Evolutionary conservation across 1,284 basidiomycete species (phyloP).

Genomic region (Sutorius eximius): DNA sequence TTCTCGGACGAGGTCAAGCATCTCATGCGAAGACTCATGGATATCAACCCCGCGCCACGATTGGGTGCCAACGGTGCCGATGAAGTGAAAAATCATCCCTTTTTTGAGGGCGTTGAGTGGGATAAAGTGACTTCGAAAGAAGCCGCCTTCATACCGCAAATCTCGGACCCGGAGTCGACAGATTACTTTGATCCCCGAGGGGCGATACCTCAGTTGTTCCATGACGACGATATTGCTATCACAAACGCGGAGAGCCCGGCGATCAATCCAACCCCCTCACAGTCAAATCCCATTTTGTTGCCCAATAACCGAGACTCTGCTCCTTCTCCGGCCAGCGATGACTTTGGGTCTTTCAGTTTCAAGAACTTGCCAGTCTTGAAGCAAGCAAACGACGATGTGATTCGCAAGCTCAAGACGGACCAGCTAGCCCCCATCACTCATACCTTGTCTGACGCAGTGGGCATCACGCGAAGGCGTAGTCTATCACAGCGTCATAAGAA

Average conservation of each 20-base stretch:
- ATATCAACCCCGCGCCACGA: constrained; percentile 76
- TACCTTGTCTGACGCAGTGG: constrained; percentile 64
- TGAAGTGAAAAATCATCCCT: constrained; percentile 92
- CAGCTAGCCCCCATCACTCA: constrained; percentile 73
- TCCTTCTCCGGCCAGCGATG: constrained; percentile 64
- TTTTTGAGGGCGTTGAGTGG: constrained; percentile 93
- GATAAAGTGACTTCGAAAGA: constrained; percentile 84
- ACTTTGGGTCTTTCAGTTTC: constrained; percentile 98
- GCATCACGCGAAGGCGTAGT: constrained; percentile 63
- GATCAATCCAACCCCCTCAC: constrained; percentile 40
- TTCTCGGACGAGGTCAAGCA: constrained; percentile 86
- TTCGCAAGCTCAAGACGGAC: constrained; percentile 89
- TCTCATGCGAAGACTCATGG: constrained; percentile 89
- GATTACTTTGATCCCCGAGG: constrained; percentile 99
- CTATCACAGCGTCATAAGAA: constrained; percentile 74
- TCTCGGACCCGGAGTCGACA: constrained; percentile 95
- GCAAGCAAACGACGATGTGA: constrained; percentile 98
- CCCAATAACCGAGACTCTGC: constrained; percentile 46
- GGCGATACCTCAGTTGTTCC: constrained; percentile 84
- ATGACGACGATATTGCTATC: constrained; percentile 73
- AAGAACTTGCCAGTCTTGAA: constrained; percentile 97
- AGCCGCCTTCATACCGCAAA: constrained; percentile 94
- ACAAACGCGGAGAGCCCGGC: constrained; percentile 53
- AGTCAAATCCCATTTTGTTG: constrained; percentile 50
- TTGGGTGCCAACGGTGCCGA: constrained; percentile 88